A percentile compares a stretch with the other conserved stretches of the same genome.
These are phyloP conservation scores for Colletotrichum euphorbiae DNA, from an alignment of 2,329 filamentous ascomycete species.

Conservation along the genomic window DNA sequence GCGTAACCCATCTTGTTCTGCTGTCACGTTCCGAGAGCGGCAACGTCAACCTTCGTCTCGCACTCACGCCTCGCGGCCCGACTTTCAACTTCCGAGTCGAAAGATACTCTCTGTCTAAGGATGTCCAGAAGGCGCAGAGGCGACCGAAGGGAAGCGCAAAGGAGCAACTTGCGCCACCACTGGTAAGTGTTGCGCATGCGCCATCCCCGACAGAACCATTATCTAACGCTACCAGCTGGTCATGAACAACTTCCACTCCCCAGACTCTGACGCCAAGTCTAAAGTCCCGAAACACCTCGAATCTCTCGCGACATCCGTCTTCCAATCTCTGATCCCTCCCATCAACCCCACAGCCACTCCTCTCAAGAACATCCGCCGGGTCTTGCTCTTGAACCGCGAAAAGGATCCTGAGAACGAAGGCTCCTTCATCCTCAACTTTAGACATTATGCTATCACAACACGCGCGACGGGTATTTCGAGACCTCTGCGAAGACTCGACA, in stretches of 20 bases:
- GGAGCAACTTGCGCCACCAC: constrained; percentile 85
- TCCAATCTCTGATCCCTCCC: constrained; percentile 94
- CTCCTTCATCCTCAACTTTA: constrained; percentile 84
- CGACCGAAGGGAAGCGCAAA: constrained; percentile 85
- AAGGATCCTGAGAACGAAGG: constrained; percentile 68
- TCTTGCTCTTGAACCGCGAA: constrained; percentile 91
- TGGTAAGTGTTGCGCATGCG: constrained; percentile 64
- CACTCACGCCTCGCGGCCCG: constrained; percentile 88
- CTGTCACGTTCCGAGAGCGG: constrained; percentile 91
- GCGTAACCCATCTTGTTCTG: constrained; percentile 91
- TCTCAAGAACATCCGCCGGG: constrained; percentile 89
- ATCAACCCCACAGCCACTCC: constrained; percentile 94
- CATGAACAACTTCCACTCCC: constrained; percentile 95
- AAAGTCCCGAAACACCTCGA: constrained; percentile 95
- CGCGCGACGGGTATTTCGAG: constrained; percentile 87
- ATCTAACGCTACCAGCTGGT: constrained; percentile 71
- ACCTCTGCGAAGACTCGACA: constrained; percentile 83
- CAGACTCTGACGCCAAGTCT: constrained; percentile 68
- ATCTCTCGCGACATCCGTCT: constrained; percentile 90
- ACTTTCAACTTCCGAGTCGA: constrained; percentile 95
- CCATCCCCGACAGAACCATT: neutral
- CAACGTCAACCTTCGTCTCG: constrained; percentile 92
- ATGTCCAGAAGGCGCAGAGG: constrained; percentile 85
- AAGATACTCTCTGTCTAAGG: constrained; percentile 93
- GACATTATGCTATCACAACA: constrained; percentile 96